A percentile compares a stretch with the other conserved stretches of the same genome.
Evolutionary conservation across 2,329 filamentous ascomycete species (phyloP).

Genomic region (Fusarium albosuccineum): DNA sequence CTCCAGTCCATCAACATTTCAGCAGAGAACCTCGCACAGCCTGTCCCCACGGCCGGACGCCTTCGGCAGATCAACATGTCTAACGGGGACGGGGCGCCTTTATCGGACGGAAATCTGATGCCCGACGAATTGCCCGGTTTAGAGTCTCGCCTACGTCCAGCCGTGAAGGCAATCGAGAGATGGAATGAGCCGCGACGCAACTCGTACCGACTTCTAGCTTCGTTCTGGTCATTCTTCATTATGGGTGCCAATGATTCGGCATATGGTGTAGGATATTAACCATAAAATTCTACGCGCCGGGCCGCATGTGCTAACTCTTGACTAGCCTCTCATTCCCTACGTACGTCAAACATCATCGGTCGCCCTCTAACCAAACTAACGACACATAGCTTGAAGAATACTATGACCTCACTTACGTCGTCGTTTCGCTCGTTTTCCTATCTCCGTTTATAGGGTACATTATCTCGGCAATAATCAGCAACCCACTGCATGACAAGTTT

Average conservation of each 20-base stretch:
- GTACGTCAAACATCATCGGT: background rate
- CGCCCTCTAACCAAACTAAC: background rate
- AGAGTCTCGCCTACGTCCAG: background rate
- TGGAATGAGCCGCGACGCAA: conserved; percentile 51
- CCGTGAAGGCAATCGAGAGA: conserved; percentile 13
- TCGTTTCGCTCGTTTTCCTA: conserved; percentile 75
- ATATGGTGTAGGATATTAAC: conserved; percentile 48
- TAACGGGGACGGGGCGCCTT: no score
- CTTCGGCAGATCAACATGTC: no score
- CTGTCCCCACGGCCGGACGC: no score
- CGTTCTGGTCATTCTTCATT: conserved; percentile 69
- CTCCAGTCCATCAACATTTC: no score
- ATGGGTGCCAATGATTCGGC: conserved; percentile 71
- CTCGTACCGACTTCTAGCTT: conserved; percentile 60
- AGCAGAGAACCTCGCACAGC: no score
- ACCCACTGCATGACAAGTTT: conserved; percentile 51
- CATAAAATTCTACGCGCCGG: background rate
- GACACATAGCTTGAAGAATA: conserved; percentile 54
- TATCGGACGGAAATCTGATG: background rate
- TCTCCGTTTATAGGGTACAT: conserved; percentile 76
- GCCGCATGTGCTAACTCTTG: background rate
- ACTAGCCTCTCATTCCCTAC: conserved; percentile 29
- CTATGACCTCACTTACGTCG: conserved; percentile 71
- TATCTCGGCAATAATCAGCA: conserved; percentile 71
- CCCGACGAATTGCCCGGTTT: background rate